Evolutionary conservation across 345 rosid genomes (phyloP).

Genomic region (Adansonia digitata): DNA sequence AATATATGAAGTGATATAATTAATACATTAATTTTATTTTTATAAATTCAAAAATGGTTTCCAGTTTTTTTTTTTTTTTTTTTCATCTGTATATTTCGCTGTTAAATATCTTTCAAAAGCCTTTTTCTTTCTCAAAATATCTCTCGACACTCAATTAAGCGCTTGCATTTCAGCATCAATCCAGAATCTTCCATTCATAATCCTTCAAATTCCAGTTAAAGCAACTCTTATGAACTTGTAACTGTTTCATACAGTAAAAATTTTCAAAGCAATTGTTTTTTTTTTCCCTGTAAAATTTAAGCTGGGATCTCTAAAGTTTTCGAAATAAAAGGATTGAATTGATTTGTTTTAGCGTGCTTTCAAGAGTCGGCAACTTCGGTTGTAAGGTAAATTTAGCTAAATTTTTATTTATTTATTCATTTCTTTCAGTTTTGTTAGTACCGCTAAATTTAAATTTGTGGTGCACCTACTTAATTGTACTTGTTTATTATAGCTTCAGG

Average conservation of each 20-base stretch:
- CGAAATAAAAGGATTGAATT: slow-evolving; percentile 18
- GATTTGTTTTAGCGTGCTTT: background rate
- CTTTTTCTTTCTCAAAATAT: background rate
- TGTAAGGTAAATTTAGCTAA: slow-evolving; percentile 20
- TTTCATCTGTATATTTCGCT: no score
- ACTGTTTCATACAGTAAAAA: background rate
- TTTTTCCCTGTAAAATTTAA: background rate
- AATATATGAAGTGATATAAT: no score
- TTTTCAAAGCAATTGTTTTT: background rate
- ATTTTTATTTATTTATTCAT: background rate
- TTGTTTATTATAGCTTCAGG: background rate
- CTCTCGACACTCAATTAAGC: background rate
- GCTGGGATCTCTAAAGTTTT: slow-evolving; percentile 24
- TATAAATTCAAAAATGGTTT: no score
- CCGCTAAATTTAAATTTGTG: background rate
- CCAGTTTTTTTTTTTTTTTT: no score
- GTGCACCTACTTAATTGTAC: background rate
- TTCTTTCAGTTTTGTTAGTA: background rate
- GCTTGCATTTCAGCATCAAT: slow-evolving; percentile 12
- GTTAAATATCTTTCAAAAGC: slow-evolving; percentile 4
- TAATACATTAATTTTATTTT: no score
- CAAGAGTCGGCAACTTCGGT: slow-evolving; percentile 5
- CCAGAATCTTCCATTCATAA: slow-evolving; percentile 10
- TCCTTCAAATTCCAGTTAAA: background rate
- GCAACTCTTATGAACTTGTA: background rate